A percentile compares a stretch with the other conserved stretches of the same genome.
Evolutionary conservation across 495 filamentous ascomycete species (phyloP).

Genomic region (Oleoguttula mirabilis): DNA sequence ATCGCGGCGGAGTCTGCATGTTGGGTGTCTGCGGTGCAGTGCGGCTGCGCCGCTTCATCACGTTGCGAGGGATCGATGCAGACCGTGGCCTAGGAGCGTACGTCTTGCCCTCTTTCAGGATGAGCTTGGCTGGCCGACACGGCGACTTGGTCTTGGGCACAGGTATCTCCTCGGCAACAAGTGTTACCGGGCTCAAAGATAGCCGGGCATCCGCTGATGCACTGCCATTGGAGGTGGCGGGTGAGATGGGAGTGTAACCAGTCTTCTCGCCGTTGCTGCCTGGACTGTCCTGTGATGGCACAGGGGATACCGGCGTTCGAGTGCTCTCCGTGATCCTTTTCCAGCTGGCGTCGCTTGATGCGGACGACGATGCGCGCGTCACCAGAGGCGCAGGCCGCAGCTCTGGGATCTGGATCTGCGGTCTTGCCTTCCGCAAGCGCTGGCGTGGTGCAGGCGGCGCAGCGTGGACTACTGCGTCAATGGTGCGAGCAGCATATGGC

Average conservation of each 20-base stretch:
- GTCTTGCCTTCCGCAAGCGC: constrained; percentile 14
- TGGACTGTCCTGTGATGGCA: constrained; percentile 10
- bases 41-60: constrained; percentile 10
- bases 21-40: neutral
- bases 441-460: neutral
- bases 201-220: neutral
- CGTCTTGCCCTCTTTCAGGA: constrained; percentile 12
- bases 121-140: constrained; percentile 13
- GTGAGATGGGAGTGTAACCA: constrained; percentile 17
- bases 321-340: constrained; percentile 15
- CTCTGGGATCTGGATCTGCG: constrained; percentile 16
- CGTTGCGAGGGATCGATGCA: constrained; percentile 14
- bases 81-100: constrained; percentile 18
- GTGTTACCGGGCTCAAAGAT: constrained; percentile 22
- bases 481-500: neutral
- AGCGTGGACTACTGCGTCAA: constrained; percentile 7
- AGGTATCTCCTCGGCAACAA: constrained; percentile 24
- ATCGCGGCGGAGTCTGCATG: neutral
- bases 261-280: constrained; percentile 9
- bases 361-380: constrained; percentile 14
- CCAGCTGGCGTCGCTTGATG: constrained; percentile 16
- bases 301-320: constrained; percentile 8
- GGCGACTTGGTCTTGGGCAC: constrained; percentile 9
- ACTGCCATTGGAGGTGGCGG: constrained; percentile 6
- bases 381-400: constrained; percentile 8